A percentile compares a stretch with the other conserved stretches of the same genome.
These are phyloP conservation scores for Dittrichia graveolens DNA, from an alignment of 129 eudicot species.

Conservation along the genomic window DNA sequence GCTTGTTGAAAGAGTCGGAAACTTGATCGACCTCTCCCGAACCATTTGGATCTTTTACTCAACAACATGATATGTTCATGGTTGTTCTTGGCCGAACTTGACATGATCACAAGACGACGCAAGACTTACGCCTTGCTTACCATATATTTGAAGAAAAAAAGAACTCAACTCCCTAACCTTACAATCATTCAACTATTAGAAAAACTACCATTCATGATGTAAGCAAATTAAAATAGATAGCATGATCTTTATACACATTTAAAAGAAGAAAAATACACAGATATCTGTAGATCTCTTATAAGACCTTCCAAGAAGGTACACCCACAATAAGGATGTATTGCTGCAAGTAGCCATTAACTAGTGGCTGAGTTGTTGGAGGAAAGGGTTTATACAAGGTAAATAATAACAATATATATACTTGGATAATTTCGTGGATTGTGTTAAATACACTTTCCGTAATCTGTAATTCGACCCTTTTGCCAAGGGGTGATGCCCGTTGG, in stretches of 20 bases:
- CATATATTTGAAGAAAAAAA: constrained; percentile 84
- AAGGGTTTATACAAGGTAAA: no score
- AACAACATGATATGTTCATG: constrained; percentile 72
- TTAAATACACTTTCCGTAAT: no score
- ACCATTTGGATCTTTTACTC: constrained; percentile 86
- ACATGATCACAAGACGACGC: constrained; percentile 98
- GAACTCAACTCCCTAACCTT: constrained; percentile 97
- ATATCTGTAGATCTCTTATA: constrained; percentile 99
- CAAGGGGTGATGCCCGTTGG: no score
- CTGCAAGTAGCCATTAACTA: constrained; percentile 99
- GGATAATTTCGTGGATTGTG: no score
- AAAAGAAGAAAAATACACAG: constrained; percentile 17
- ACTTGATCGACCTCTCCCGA: constrained; percentile 87
- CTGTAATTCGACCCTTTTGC: no score
- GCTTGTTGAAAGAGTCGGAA: constrained; percentile 95
- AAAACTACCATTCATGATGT: neutral
- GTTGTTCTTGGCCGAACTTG: constrained; percentile 94
- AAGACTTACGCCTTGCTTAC: constrained; percentile 90
- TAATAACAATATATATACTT: no score
- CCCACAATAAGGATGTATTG: constrained; percentile 96
- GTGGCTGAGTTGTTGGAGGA: constrained; percentile 73
- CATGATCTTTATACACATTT: constrained; percentile 7
- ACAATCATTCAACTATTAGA: constrained; percentile 23
- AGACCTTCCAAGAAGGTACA: constrained; percentile 94
- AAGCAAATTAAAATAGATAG: constrained; percentile 14